phyloP scores from a whole-genome alignment of 768 basidiomycete species.

The Suillus tomentosus region DNA sequence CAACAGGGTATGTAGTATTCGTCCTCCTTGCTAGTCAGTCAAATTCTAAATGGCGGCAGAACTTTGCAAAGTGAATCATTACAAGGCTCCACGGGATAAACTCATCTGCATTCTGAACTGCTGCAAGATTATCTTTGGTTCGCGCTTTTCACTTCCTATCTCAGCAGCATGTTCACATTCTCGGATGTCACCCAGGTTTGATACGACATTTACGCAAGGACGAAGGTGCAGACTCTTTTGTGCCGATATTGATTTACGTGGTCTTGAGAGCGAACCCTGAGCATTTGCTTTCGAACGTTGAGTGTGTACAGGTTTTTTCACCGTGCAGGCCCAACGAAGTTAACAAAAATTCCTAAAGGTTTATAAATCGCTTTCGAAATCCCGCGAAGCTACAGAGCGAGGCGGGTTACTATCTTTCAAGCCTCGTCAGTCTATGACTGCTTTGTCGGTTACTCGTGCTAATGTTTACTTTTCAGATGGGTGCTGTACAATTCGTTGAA shows the following conservation, averaged over 20 bases:
- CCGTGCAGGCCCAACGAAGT: not conserved
- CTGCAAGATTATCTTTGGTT: slow-evolving; percentile 99
- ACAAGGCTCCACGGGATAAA: slow-evolving; percentile 98
- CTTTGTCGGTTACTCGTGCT: not conserved
- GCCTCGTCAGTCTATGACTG: slow-evolving; percentile 60
- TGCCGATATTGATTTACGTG: slow-evolving; percentile 92
- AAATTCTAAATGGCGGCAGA: slow-evolving; percentile 48
- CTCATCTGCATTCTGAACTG: slow-evolving; percentile 95
- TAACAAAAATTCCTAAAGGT: slow-evolving; percentile 47
- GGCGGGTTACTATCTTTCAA: slow-evolving; percentile 95
- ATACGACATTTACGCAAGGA: slow-evolving; percentile 85
- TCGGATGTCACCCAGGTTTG: slow-evolving; percentile 53
- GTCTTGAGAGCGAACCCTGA: slow-evolving; percentile 94
- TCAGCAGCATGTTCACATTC: slow-evolving; percentile 6
- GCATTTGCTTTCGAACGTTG: slow-evolving; percentile 92
- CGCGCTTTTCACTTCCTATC: slow-evolving; percentile 31
- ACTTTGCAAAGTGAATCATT: slow-evolving; percentile 94
- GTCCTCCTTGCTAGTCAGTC: not conserved
- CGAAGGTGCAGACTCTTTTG: slow-evolving; percentile 91
- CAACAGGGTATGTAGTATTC: slow-evolving; percentile 66
- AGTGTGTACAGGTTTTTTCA: slow-evolving; percentile 51
- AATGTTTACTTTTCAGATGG: slow-evolving; percentile 59
- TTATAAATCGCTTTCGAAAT: slow-evolving; percentile 93
- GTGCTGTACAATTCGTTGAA: slow-evolving; percentile 96
- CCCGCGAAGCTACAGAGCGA: slow-evolving; percentile 90